Evolutionary conservation across 495 filamentous ascomycete species (phyloP), one percentile per base, ranked within the genome.

Genomic region (Aspergillus funiculosus): DNA sequence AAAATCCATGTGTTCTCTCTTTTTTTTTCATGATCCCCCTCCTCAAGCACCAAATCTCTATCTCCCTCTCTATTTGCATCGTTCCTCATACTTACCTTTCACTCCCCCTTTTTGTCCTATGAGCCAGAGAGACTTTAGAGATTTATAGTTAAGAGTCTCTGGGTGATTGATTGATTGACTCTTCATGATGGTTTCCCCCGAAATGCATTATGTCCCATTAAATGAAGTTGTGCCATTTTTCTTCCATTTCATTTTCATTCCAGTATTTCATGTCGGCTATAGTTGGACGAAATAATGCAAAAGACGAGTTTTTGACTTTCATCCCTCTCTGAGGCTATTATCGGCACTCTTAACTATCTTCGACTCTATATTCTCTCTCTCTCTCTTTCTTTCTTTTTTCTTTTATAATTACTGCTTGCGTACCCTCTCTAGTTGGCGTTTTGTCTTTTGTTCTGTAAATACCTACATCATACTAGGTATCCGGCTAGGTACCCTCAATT

Each of bases 131-230:
- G 51, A 49, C 38, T 46, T 28, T 32, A 43, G 27, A 34, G 35
- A 37, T 43, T 25, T 39, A 40, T 45, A 44, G 34, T 46, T 55
- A 38, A n/a, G 35, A 35, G 47, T 52, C 46, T 46, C 43, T 49
- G 34, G 7, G 25, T 46, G 5, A 38, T 37, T 27, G 31, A 39
- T 39, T 21, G 27, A n/a, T 31, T 32, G 25, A n/a, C 24, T 6
- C 29, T 19, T 22, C 28, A 13, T 52, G 21, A 57, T 46, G 54
- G 37, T 41, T 43, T 52, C 35, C 34, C 26, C 31, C 26, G 40
- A 51, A 46, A 56, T 49, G 47, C 47, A 51, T 54, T 43, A 47
- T 54, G 47, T 52, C 40, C 34, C 40, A 35, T 34, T 55, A 55
- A 43, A 43, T 40, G 52, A 53, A 48, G 18, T 43, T 47, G 29